Base-by-base conservation (phyloP, 1,139 yeast genomes). In the Wickerhamomyces sp. region DNA sequence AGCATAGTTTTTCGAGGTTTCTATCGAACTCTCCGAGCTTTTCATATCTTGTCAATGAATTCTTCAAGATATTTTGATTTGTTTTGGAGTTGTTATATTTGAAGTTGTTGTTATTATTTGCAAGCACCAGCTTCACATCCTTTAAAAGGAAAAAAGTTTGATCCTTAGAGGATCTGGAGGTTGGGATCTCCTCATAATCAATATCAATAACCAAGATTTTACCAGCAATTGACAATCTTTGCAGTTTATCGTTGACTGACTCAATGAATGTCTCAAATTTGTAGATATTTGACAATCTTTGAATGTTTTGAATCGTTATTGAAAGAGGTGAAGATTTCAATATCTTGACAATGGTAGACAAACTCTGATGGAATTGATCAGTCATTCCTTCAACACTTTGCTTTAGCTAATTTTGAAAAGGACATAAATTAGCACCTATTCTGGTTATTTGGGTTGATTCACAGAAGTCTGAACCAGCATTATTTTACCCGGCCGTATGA, bases 161-260 rank as follows among this genome's bases (percentile, higher is more conserved):
- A 9, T 42, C 52, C 41, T 48, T 53, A 1, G n/a, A 40, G 18
- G 26, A 30, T 6, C 13, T 29, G 6, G 31, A 29, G 0, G 41
- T 30, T 10, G 41, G 39, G 1, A 38, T 34, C 26, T 53, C 54
- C 9, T 43, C 44, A 36, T 51, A 57, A 37, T 57, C 62, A 26
- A 58, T 53, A 36, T 58, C 62, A 11, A 57, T 53, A 10, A 57
- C 60, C 6, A 58, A 39, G 30, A 58, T 57, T 47, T 57, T 56
- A 4, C 60, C 62, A 23, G 59, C 61, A n/a, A 58, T 56, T 27
- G 58, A 53, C 14, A 58, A 41, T 27, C 59, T 44, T 13, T 50
- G 46, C n/a, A 44, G 32, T 14, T 41, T 44, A 6, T 44, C 44
- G 31, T 46, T 38, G 7, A 54, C 42, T 4, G 45, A 38, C 30